phyloP scores from a whole-genome alignment of 2,329 filamentous ascomycete species.

The Helotiales sp. region DNA sequence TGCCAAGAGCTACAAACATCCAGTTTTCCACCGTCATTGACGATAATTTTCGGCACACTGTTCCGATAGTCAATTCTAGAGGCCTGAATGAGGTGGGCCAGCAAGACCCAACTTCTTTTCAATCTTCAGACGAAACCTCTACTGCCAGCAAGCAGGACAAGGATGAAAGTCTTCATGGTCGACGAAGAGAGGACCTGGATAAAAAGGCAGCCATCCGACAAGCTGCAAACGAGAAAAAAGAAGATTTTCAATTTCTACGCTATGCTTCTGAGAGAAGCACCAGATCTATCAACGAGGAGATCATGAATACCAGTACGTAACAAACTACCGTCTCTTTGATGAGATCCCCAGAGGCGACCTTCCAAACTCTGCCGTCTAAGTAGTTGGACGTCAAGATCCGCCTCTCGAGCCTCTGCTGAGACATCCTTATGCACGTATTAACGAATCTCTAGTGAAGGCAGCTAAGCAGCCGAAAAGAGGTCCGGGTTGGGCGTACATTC shows the following conservation, averaged over 20 bases:
- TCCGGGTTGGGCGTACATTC: conserved; percentile 12
- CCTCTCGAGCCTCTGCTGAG: background rate
- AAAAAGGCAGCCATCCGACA: background rate
- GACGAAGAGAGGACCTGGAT: background rate
- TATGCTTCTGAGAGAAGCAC: too few species aligned
- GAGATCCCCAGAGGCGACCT: background rate
- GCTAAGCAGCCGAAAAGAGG: background rate
- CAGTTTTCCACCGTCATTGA: too few species aligned
- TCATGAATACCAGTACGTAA: background rate
- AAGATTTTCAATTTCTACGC: background rate
- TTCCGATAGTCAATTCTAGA: background rate
- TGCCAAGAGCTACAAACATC: background rate
- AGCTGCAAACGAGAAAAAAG: background rate
- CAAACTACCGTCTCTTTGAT: background rate
- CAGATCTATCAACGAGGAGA: background rate
- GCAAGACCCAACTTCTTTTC: background rate
- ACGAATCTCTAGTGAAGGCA: background rate
- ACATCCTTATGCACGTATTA: background rate
- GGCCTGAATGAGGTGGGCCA: background rate
- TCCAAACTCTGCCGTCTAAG: too few species aligned
- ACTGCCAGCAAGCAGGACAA: too few species aligned
- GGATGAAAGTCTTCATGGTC: too few species aligned
- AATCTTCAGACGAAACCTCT: background rate
- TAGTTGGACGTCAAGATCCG: background rate
- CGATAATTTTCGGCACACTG: too few species aligned